phyloP scores from a whole-genome alignment of 495 filamentous ascomycete species.

The Talaromyces proteolyticus region DNA sequence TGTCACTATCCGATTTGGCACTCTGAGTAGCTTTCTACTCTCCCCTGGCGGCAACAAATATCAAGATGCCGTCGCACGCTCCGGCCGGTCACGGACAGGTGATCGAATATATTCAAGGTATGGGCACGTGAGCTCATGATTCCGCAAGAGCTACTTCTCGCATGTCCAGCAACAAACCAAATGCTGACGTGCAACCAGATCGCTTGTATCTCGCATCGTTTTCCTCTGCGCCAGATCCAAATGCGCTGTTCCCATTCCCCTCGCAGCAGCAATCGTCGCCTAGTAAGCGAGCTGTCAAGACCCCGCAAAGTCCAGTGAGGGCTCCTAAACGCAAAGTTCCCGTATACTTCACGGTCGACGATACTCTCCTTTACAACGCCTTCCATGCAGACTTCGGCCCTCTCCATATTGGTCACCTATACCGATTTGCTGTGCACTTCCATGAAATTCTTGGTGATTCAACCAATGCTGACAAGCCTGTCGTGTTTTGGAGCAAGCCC shows the following conservation, averaged over 20 bases:
- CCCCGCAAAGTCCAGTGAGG: slow-evolving; percentile 46
- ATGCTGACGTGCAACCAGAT: slow-evolving; percentile 45
- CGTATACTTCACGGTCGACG: slow-evolving; percentile 93
- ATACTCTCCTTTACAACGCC: slow-evolving; percentile 89
- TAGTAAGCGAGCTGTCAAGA: slow-evolving; percentile 67
- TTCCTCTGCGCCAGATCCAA: slow-evolving; percentile 67
- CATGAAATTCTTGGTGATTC: slow-evolving; percentile 91
- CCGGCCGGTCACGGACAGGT: slow-evolving; percentile 59
- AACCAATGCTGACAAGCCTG: slow-evolving; percentile 71
- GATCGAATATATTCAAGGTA: slow-evolving; percentile 76
- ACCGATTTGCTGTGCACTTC: slow-evolving; percentile 89
- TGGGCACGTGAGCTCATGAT: neutral
- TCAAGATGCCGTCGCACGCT: slow-evolving; percentile 28
- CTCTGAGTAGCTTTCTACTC: too few species aligned
- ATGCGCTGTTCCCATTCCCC: slow-evolving; percentile 84
- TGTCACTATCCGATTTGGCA: too few species aligned
- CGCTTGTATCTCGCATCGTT: slow-evolving; percentile 94
- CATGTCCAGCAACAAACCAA: slow-evolving; percentile 8
- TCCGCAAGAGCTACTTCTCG: neutral
- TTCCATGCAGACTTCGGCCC: slow-evolving; percentile 99
- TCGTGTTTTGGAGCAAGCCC: slow-evolving; percentile 91
- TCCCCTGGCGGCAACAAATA: neutral
- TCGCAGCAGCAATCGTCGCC: slow-evolving; percentile 57
- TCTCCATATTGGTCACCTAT: slow-evolving; percentile 92
- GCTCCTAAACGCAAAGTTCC: slow-evolving; percentile 53